Percentiles rank a stretch among this genome's conserved stretches.
phyloP scores from a whole-genome alignment of 2,329 filamentous ascomycete genomes.

The Talaromyces funiculosus region DNA sequence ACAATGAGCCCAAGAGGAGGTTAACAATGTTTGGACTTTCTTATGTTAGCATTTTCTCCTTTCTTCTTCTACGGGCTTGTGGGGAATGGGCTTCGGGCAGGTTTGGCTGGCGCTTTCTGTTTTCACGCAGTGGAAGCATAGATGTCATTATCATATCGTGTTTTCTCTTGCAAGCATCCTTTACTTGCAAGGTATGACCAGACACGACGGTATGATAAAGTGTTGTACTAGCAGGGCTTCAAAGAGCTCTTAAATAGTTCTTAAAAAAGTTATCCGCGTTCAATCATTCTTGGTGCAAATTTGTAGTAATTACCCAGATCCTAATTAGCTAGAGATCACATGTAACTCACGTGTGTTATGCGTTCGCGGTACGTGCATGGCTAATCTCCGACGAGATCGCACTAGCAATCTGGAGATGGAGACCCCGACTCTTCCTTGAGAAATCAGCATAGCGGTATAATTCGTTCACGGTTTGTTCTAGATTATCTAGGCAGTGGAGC shows the following conservation, averaged over 20 bases:
- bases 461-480: background rate
- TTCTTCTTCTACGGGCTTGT: conserved; percentile 31
- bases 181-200: conserved; percentile 2
- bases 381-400: too few species aligned
- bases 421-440: background rate
- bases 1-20: conserved; percentile 27
- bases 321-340: too few species aligned
- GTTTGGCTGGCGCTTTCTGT: conserved; percentile 28
- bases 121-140: conserved; percentile 21
- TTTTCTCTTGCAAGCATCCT: conserved; percentile 18
- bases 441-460: background rate
- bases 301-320: too few species aligned
- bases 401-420: background rate
- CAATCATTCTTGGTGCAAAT: background rate
- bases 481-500: background rate
- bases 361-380: background rate
- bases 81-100: conserved; percentile 27
- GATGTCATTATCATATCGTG: conserved; percentile 25
- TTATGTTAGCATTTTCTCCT: conserved; percentile 17
- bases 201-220: background rate
- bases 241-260: background rate
- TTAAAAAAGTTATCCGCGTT: background rate
- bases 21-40: conserved; percentile 20
- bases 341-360: background rate
- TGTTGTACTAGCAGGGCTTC: conserved; percentile 3